Base-by-base conservation (phyloP, 2,329 filamentous ascomycete species). In the Venturiaceae sp. region DNA sequence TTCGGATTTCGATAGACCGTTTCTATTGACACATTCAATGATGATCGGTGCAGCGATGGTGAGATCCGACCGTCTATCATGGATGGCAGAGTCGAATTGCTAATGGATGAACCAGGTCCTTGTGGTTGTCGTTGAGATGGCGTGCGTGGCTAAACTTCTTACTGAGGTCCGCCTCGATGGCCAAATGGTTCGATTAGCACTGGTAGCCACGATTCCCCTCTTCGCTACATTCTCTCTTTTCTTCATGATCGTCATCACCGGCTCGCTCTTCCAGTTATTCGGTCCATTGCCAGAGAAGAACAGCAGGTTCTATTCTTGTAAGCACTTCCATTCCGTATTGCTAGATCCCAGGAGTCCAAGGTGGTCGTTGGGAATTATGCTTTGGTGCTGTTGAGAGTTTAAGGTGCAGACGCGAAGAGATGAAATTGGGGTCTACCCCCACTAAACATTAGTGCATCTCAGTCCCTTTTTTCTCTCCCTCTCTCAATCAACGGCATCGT, bases 271-370 rank as follows among this genome's bases (percentile, higher is more conserved):
- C 68, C 74, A 77, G 62, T 69, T 74, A 28, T 60, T 76, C 46
- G 69, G 70, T 33, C 76, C 76, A 0, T 72, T 77, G 60, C 67
- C 67, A 13, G 74, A 77, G 60, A 60, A 66, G 36, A 78, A 78
- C 65, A 72, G 71, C 46, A 76, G 74, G 61, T 77, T 72, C 66
- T 77, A 54, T 54, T 54, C 52, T 14, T 54, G 28, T 50, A 21
- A 50, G 44, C n/a, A n/a, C n/a, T n/a, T n/a, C n/a, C n/a, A n/a
- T n/a, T n/a, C n/a, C n/a, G n/a, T 39, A 6, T 7, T 6, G 36
- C 36, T n/a, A 39, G 19, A 5, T 39, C 36, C 36, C n/a, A n/a
- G n/a, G n/a, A n/a, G n/a, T n/a, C n/a, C n/a, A n/a, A n/a, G n/a
- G n/a, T n/a, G n/a, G n/a, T n/a, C n/a, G n/a, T n/a, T n/a, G n/a